These are phyloP conservation scores for Neoboletus brunneissimus DNA, from an alignment of 768 basidiomycete species.

Conservation along the genomic window DNA sequence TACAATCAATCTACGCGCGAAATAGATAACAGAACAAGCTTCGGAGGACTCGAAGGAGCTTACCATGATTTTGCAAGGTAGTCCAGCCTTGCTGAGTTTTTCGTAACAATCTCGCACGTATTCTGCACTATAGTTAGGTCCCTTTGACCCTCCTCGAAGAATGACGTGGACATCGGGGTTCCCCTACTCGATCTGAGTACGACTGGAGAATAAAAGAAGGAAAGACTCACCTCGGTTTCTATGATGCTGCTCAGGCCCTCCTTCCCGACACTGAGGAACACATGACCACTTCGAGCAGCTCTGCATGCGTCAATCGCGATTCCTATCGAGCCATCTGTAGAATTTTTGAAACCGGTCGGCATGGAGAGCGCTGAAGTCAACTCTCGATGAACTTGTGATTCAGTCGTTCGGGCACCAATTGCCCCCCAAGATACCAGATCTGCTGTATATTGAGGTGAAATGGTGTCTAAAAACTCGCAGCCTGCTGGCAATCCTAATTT, in stretches of 20 bases:
- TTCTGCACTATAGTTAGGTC: slow-evolving; percentile 85
- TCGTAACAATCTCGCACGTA: slow-evolving; percentile 72
- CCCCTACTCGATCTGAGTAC: slow-evolving; percentile 47
- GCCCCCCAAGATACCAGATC: slow-evolving; percentile 95
- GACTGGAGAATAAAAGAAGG: background rate
- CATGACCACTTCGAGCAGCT: slow-evolving; percentile 85
- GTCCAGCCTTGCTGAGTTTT: slow-evolving; percentile 75
- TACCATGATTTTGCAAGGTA: slow-evolving; percentile 86
- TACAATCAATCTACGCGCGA: slow-evolving; percentile 79
- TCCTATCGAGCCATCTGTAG: slow-evolving; percentile 88
- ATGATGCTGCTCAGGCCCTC: slow-evolving; percentile 93
- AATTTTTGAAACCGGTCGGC: slow-evolving; percentile 99
- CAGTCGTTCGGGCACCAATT: slow-evolving; percentile 90
- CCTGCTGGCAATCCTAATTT: slow-evolving; percentile 90
- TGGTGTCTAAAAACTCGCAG: slow-evolving; percentile 92
- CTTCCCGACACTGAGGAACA: slow-evolving; percentile 96
- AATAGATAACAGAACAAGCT: background rate
- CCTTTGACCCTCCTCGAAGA: slow-evolving; percentile 82
- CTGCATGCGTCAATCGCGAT: slow-evolving; percentile 96
- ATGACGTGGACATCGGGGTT: slow-evolving; percentile 95
- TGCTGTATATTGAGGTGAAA: slow-evolving; percentile 84
- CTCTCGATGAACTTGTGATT: slow-evolving; percentile 91
- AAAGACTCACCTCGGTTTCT: slow-evolving; percentile 72
- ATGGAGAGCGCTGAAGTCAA: slow-evolving; percentile 85
- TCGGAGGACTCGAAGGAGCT: slow-evolving; percentile 2